Evolutionary conservation across 2,329 filamentous ascomycete genomes (phyloP).

Genomic region (Pestalotiopsis sp.): DNA sequence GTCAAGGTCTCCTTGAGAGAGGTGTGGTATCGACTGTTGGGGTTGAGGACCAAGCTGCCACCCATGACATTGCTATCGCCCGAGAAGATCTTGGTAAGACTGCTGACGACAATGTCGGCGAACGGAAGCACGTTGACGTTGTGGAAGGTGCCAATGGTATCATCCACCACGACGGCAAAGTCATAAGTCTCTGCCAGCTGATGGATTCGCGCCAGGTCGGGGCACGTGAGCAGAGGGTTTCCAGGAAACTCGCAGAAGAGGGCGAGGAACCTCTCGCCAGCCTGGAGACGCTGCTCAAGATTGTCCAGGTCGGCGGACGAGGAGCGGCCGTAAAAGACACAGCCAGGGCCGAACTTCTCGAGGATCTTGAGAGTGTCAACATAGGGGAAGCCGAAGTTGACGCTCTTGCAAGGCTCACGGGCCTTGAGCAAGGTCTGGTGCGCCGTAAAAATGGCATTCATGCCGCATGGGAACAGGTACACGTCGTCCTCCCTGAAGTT

Average conservation of each 20-base stretch:
- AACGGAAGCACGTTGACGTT: slow-evolving; percentile 92
- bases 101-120: slow-evolving; percentile 91
- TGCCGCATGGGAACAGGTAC: slow-evolving; percentile 85
- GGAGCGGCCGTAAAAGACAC: slow-evolving; percentile 83
- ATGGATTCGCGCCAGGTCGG: slow-evolving; percentile 82
- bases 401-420: slow-evolving; percentile 70
- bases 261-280: slow-evolving; percentile 76
- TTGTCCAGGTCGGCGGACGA: slow-evolving; percentile 80
- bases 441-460: slow-evolving; percentile 92
- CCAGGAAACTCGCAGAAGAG: slow-evolving; percentile 95
- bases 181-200: slow-evolving; percentile 78
- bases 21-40: slow-evolving; percentile 70
- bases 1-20: slow-evolving; percentile 68
- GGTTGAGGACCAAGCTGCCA: slow-evolving; percentile 70
- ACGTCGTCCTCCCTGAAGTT: slow-evolving; percentile 84
- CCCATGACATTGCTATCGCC: slow-evolving; percentile 99
- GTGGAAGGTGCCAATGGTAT: slow-evolving; percentile 95
- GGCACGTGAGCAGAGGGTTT: slow-evolving; percentile 85
- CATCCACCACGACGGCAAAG: slow-evolving; percentile 90
- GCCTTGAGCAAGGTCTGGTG: slow-evolving; percentile 74
- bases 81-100: slow-evolving; percentile 94
- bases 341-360: slow-evolving; percentile 91
- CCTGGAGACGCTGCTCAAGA: slow-evolving; percentile 70
- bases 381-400: slow-evolving; percentile 97
- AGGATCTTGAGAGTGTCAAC: slow-evolving; percentile 95